phyloP scores from a whole-genome alignment of 805 yeast genomes.

The Saccharomycopsis selenospora region DNA sequence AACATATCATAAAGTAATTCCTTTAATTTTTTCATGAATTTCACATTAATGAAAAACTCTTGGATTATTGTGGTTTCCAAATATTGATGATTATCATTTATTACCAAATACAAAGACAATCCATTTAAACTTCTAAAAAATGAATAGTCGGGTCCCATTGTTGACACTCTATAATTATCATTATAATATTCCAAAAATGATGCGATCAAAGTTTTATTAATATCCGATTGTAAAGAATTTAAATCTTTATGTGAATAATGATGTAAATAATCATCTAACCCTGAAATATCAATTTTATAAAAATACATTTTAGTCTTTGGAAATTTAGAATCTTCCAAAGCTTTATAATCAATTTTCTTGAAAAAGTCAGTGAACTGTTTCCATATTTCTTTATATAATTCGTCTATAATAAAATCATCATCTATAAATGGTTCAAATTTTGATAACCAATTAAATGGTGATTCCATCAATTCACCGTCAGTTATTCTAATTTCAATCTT shows the following conservation, averaged over 20 bases:
- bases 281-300: background rate
- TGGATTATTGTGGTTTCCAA: background rate
- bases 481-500: background rate
- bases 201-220: background rate
- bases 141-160: background rate
- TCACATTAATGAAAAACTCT: conserved; percentile 7
- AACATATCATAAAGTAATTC: conserved; percentile 2
- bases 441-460: background rate
- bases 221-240: background rate
- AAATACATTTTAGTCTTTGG: too few relatives aligned
- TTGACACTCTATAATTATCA: background rate
- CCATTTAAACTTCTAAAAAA: conserved; percentile 7
- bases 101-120: background rate
- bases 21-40: conserved; percentile 1
- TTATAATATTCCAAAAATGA: background rate
- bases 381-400: background rate
- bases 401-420: background rate
- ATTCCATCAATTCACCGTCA: background rate
- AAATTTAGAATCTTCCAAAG: too few relatives aligned
- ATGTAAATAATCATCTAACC: background rate
- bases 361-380: too few relatives aligned
- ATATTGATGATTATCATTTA: background rate
- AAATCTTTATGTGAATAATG: background rate
- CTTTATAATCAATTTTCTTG: too few relatives aligned
- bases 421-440: background rate